Base-by-base conservation (phyloP, 1,284 basidiomycete genomes). In the Golubevia sp. region DNA sequence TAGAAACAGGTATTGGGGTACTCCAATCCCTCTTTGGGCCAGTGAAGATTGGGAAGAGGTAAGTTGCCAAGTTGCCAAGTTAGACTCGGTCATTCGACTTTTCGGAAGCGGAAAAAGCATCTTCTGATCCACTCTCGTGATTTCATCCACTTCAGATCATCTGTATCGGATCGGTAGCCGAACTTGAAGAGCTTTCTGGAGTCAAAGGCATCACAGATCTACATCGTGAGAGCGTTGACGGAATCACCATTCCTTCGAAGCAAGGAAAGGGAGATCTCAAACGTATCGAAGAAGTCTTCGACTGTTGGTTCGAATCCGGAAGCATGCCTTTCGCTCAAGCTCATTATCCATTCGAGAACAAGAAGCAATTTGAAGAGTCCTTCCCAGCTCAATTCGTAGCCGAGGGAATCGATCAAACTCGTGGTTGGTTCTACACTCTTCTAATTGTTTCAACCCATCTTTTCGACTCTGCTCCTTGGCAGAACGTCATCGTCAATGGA, bases 241-340 rank as follows among this genome's bases (percentile, higher is more conserved):
- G 78, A 61, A 77, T 82, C 68, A 82, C 79, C 59, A 81, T 82
- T 63, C 79, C 79, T 3, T 77, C 75, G 51, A 64, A 73, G 25
- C 56, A 78, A 64, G 79, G 79, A 61, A 82, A 79, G 61, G 79
- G 79, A 15, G 61, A 58, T 51, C 68, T 82, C 65, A 72, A 69
- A 61, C 73, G 79, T 49, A 66, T 81, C 58, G 78, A 81, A 51
- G 79, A 82, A 58, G 79, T 82, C 56, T 82, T 82, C 59, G 79
- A 82, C 70, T 82, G 79, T 63, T 82, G 79, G 79, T 81, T 82
- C 71, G 79, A 82, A 67, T 79, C 77, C 18, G 79, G 79, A 20
- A 79, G 75, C 63, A 82, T 82, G 79, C 79, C 79, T n/a, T 82
- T 81, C 55, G 77, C 78, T 3, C 79, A 82, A 66, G 75, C 73